These are phyloP conservation scores for Erysimum pusillum DNA, from an alignment of 441 rosid species.

Conservation along the genomic window DNA sequence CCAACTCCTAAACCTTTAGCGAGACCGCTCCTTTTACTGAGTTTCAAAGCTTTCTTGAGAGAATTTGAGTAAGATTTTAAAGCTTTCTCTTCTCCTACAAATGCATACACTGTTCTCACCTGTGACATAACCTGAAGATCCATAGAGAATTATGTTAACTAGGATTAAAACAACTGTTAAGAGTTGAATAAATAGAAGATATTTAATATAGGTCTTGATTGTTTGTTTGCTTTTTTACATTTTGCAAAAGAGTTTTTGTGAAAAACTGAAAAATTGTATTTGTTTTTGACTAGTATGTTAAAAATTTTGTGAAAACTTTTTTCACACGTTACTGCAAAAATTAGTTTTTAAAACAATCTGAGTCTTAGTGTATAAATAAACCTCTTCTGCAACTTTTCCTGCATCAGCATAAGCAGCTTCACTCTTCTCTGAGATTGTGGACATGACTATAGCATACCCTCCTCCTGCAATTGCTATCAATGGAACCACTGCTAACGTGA, in stretches of 20 bases:
- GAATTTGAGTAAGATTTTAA: slow-evolving; percentile 62
- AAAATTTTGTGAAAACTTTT: background rate
- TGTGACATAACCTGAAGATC: slow-evolving; percentile 70
- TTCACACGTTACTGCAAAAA: background rate
- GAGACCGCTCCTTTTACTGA: slow-evolving; percentile 71
- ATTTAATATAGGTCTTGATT: background rate
- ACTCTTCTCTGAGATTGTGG: slow-evolving; percentile 78
- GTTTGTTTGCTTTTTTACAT: background rate
- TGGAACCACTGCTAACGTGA: slow-evolving; percentile 91
- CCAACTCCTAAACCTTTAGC: slow-evolving; percentile 89
- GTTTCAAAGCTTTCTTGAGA: slow-evolving; percentile 62
- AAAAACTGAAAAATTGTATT: background rate
- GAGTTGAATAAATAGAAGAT: background rate
- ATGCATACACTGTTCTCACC: slow-evolving; percentile 79
- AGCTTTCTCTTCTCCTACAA: slow-evolving; percentile 79
- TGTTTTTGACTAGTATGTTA: background rate
- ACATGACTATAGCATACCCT: slow-evolving; percentile 72
- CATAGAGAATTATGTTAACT: background rate
- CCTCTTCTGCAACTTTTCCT: slow-evolving; percentile 88
- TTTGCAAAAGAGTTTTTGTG: background rate
- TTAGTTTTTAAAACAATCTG: background rate
- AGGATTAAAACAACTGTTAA: background rate
- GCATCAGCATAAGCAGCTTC: slow-evolving; percentile 89
- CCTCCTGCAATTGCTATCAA: slow-evolving; percentile 85
- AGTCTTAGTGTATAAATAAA: slow-evolving; percentile 33